Conservation (phyloP, 139 green algal species). For the Coelastrella sp. region DNA sequence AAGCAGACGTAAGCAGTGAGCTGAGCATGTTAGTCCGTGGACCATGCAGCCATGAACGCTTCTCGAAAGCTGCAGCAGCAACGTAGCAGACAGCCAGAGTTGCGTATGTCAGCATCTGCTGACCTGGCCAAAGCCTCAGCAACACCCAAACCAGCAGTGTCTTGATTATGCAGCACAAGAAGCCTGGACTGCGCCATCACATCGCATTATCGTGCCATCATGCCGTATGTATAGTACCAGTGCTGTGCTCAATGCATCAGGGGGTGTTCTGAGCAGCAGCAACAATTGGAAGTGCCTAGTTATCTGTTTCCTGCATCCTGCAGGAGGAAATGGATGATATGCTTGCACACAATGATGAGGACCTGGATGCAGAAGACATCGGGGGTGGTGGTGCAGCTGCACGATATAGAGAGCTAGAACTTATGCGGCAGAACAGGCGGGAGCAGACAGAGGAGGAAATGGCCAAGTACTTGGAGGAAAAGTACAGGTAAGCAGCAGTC, state of each 20-base stretch:
- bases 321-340: slow-evolving; percentile 85
- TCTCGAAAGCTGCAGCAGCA: too few relatives aligned
- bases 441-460: slow-evolving; percentile 87
- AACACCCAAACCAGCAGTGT: too few relatives aligned
- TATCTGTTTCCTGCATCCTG: background rate
- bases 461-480: slow-evolving; percentile 83
- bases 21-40: background rate
- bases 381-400: slow-evolving; percentile 4
- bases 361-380: slow-evolving; percentile 48
- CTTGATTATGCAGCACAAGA: too few relatives aligned
- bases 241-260: too few relatives aligned
- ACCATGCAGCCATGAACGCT: too few relatives aligned
- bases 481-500: slow-evolving; percentile 68
- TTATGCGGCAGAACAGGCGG: slow-evolving; percentile 51
- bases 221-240: too few relatives aligned
- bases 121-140: too few relatives aligned
- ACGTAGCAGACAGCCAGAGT: too few relatives aligned
- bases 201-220: too few relatives aligned
- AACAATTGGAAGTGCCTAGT: background rate
- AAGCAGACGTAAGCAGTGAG: slow-evolving; percentile 69
- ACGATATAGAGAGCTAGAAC: slow-evolving; percentile 18
- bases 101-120: too few relatives aligned
- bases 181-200: too few relatives aligned
- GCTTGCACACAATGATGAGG: slow-evolving; percentile 75
- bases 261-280: slow-evolving; percentile 23